Conservation (phyloP, 306 rosid species). For the Delonix regia region DNA sequence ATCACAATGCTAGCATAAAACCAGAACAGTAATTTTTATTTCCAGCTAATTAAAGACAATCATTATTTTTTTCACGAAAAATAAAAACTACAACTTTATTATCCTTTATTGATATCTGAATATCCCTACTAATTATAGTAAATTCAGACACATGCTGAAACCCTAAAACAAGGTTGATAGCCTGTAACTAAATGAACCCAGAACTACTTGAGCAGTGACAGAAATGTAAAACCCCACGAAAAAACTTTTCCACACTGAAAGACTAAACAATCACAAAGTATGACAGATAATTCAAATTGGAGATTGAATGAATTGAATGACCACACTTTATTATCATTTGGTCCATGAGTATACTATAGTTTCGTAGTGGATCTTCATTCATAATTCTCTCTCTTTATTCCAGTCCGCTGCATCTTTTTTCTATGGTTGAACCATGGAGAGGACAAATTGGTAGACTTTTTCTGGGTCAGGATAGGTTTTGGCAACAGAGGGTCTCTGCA, state of each 20-base stretch:
- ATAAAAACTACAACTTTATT: neutral
- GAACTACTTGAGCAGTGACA: conserved; percentile 14
- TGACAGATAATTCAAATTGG: neutral
- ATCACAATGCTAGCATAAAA: too few relatives aligned
- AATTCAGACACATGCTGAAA: neutral
- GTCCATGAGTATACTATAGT: neutral
- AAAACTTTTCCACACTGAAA: neutral
- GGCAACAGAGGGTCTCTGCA: conserved; percentile 48
- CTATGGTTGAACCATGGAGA: neutral
- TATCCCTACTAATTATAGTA: neutral
- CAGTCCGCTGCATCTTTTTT: neutral
- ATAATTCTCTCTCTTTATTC: neutral
- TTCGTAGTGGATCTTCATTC: neutral
- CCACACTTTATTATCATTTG: neutral
- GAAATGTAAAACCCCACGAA: neutral
- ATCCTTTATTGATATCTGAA: conserved; percentile 22
- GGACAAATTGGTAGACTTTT: conserved; percentile 52
- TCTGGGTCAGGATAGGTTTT: conserved; percentile 57
- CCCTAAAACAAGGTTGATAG: conserved; percentile 16
- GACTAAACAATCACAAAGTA: neutral
- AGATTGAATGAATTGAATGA: neutral
- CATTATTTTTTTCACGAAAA: neutral
- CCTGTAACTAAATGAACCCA: neutral
- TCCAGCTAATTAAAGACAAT: too few relatives aligned
- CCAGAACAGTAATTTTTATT: neutral